Base-by-base conservation (phyloP, 176 grass and related monocot species). In the Bolboschoenus planiculmis region DNA sequence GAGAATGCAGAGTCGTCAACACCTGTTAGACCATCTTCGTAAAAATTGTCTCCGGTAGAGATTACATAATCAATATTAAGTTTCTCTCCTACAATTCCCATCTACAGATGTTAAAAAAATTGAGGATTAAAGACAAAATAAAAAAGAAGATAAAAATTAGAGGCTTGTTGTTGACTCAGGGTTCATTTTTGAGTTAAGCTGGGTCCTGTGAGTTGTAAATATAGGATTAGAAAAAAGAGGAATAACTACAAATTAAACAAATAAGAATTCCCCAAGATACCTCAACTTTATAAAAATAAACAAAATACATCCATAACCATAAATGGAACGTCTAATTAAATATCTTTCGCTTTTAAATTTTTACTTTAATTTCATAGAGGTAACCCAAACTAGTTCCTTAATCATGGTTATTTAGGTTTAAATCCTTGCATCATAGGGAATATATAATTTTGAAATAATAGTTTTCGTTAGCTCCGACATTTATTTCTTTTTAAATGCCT, bases 31-130 rank as follows among this genome's bases (percentile, higher is more conserved):
- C 92, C 92, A 26, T 91, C 21, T 29, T 84, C 79, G 44, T 97
- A 97, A 81, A 97, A 97, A 63, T 97, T 94, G 73, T 97, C 95
- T 7, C 95, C 95, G 0, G 88, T 91, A 20, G 95, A 97, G 23
- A 97, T 79, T n/a, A 97, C 95, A 77, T 92, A 97, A 81, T 97
- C 95, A 18, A 97, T 93, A 36, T 82, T 48, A 11, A 97, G 85
- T 64, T 77, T 35, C 46, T 91, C 67, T 23, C 90, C 92, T 48
- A 97, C 34, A 60, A 53, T 85, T 62, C 92, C 92, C 92, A 97
- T 97, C 95, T 97, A 71, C 8, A 73, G 18, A 68, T 56, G 73
- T 73, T 16, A 48, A 16, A 14, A 34, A 40, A 37, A 21, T 57
- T 39, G 16, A n/a, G 10, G 60, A 81, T 20, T 55, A 23, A 80